Evolutionary conservation across 352 stramenopile species (phyloP).

Genomic region (Phytophthora litchii): DNA sequence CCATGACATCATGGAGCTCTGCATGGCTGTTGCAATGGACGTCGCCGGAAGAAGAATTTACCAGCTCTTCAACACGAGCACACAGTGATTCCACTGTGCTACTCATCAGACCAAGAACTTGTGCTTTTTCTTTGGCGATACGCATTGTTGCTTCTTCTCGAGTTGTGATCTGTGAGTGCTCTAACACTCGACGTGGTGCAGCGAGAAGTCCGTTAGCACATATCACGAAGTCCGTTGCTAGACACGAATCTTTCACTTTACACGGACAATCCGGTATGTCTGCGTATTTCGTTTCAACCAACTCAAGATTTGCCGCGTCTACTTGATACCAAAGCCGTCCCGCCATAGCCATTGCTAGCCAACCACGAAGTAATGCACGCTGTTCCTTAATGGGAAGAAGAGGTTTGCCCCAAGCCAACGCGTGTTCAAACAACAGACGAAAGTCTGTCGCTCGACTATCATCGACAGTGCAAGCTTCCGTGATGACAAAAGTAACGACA

Average conservation of each 20-base stretch:
- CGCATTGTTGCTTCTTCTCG: slow-evolving; percentile 20
- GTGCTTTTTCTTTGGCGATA: slow-evolving; percentile 27
- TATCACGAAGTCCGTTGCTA: slow-evolving; percentile 51
- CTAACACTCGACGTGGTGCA: slow-evolving; percentile 11
- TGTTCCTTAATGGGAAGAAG: slow-evolving; percentile 53
- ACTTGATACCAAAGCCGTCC: slow-evolving; percentile 68
- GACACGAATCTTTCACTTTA: slow-evolving; percentile 53
- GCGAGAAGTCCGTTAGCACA: slow-evolving; percentile 44
- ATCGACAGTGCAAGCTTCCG: slow-evolving; percentile 22
- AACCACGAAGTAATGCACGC: slow-evolving; percentile 34
- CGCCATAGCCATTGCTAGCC: slow-evolving; percentile 52
- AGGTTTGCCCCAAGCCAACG: slow-evolving; percentile 40
- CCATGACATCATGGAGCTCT: slow-evolving; percentile 21
- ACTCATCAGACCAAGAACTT: slow-evolving; percentile 22
- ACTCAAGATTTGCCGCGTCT: slow-evolving; percentile 34
- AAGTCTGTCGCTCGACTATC: slow-evolving; percentile 18
- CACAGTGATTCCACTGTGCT: slow-evolving; percentile 11
- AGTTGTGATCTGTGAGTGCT: slow-evolving; percentile 21
- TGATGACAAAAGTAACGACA: slow-evolving; percentile 51
- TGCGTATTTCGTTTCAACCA: slow-evolving; percentile 45
- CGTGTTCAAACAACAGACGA: slow-evolving; percentile 44
- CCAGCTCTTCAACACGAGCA: slow-evolving; percentile 10
- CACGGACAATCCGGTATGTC: slow-evolving; percentile 48
- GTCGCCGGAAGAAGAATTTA: slow-evolving; percentile 1
- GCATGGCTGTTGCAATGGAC: background rate